A percentile compares a stretch with the other conserved stretches of the same genome.
Evolutionary conservation across 768 basidiomycete genomes (phyloP).

Genomic region (Termitomyces bulborhizus): DNA sequence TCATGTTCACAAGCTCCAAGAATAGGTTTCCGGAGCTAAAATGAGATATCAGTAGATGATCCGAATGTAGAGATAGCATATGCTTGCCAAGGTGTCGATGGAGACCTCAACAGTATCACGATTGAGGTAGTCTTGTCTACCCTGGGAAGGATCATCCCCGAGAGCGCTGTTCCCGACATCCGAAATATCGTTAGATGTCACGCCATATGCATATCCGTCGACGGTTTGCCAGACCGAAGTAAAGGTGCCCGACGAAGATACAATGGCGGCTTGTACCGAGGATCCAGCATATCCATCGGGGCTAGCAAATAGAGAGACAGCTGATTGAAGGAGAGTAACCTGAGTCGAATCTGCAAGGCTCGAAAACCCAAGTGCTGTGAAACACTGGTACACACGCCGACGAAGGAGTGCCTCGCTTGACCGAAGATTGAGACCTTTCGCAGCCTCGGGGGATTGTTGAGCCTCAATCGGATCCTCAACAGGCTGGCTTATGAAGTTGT

Average conservation of each 20-base stretch:
- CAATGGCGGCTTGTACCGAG: slow-evolving; percentile 87
- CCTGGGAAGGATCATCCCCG: slow-evolving; percentile 25
- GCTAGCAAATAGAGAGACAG: slow-evolving; percentile 77
- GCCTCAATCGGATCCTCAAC: slow-evolving; percentile 56
- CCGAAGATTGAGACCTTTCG: slow-evolving; percentile 52
- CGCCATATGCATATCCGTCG: slow-evolving; percentile 91
- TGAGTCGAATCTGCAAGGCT: slow-evolving; percentile 84
- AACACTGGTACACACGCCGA: slow-evolving; percentile 85
- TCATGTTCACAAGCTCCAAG: slow-evolving; percentile 86
- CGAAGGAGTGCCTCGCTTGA: slow-evolving; percentile 81
- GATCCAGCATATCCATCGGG: slow-evolving; percentile 80
- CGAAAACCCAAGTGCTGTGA: slow-evolving; percentile 71
- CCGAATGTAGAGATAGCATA: neutral
- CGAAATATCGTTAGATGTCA: slow-evolving; percentile 59
- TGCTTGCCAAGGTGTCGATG: slow-evolving; percentile 69
- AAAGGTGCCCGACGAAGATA: slow-evolving; percentile 78
- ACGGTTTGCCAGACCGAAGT: slow-evolving; percentile 78
- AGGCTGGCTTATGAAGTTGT: slow-evolving; percentile 69
- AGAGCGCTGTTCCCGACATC: slow-evolving; percentile 34
- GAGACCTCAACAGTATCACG: slow-evolving; percentile 76
- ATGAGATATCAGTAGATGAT: slow-evolving; percentile 6
- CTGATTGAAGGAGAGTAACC: slow-evolving; percentile 71
- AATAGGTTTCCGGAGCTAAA: slow-evolving; percentile 68
- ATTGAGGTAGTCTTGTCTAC: slow-evolving; percentile 50
- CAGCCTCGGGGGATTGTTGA: slow-evolving; percentile 21